These are phyloP conservation scores for Vigna hirtella DNA, from an alignment of 306 rosid genomes.

Conservation along the genomic window DNA sequence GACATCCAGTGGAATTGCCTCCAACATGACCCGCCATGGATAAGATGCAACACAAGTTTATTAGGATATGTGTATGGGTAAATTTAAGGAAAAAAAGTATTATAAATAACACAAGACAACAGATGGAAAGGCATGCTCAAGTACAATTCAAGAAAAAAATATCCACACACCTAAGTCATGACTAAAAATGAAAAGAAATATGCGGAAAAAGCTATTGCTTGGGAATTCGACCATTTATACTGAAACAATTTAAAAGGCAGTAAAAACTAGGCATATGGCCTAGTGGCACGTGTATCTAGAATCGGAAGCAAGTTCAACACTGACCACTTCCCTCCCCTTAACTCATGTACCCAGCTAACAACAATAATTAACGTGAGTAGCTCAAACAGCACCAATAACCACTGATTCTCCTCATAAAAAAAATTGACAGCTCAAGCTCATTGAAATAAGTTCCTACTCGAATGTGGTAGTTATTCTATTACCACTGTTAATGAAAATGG, in stretches of 20 bases:
- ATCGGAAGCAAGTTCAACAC: constrained; percentile 24
- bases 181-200: neutral
- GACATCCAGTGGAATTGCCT: constrained; percentile 73
- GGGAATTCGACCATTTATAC: neutral
- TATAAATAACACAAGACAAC: constrained; percentile 15
- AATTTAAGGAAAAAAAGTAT: constrained; percentile 28
- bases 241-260: constrained; percentile 1
- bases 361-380: constrained; percentile 19
- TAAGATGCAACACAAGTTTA: constrained; percentile 77
- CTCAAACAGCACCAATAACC: constrained; percentile 25
- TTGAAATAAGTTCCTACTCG: constrained; percentile 30
- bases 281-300: constrained; percentile 34
- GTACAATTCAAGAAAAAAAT: constrained; percentile 9
- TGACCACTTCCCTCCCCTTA: constrained; percentile 27
- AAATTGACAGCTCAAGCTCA: constrained; percentile 13
- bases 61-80: constrained; percentile 60
- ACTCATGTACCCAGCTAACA: constrained; percentile 12
- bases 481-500: constrained; percentile 23
- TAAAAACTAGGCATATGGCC: constrained; percentile 20
- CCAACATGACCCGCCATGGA: constrained; percentile 76
- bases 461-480: constrained; percentile 22
- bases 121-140: constrained; percentile 14
- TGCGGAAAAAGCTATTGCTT: neutral
- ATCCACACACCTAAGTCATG: constrained; percentile 5
- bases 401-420: neutral